These are phyloP conservation scores for Athelia sp. DNA, from an alignment of 1,284 basidiomycete genomes.

Conservation along the genomic window DNA sequence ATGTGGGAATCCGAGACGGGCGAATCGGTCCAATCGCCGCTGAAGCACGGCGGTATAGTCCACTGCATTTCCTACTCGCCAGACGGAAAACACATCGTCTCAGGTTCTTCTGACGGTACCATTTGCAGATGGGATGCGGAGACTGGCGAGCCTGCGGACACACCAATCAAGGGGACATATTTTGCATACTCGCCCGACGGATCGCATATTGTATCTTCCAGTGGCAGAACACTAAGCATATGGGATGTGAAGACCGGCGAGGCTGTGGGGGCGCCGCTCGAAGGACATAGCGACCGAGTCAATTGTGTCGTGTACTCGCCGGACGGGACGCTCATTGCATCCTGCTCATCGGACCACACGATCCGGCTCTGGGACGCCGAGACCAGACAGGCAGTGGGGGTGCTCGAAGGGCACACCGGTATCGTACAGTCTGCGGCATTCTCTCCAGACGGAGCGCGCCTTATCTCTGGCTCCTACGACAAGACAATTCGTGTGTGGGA, in stretches of 20 bases:
- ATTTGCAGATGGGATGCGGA: background rate
- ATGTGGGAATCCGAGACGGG: background rate
- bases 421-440: conserved; percentile 9
- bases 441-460: conserved; percentile 11
- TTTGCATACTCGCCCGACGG: no score
- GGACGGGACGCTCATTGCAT: background rate
- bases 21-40: background rate
- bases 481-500: conserved; percentile 13
- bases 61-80: background rate
- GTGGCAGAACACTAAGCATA: no score
- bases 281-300: background rate
- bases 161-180: no score
- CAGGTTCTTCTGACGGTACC: background rate
- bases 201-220: no score
- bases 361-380: background rate
- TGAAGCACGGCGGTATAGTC: background rate
- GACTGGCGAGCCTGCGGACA: no score
- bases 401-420: conserved; percentile 7
- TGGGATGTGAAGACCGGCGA: background rate
- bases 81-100: background rate
- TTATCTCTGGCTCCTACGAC: conserved; percentile 15
- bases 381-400: background rate
- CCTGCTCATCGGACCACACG: background rate
- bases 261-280: background rate
- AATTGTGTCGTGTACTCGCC: background rate